These are phyloP conservation scores for Talaromyces atroroseus DNA, from an alignment of 2,329 filamentous ascomycete genomes.

Conservation along the genomic window DNA sequence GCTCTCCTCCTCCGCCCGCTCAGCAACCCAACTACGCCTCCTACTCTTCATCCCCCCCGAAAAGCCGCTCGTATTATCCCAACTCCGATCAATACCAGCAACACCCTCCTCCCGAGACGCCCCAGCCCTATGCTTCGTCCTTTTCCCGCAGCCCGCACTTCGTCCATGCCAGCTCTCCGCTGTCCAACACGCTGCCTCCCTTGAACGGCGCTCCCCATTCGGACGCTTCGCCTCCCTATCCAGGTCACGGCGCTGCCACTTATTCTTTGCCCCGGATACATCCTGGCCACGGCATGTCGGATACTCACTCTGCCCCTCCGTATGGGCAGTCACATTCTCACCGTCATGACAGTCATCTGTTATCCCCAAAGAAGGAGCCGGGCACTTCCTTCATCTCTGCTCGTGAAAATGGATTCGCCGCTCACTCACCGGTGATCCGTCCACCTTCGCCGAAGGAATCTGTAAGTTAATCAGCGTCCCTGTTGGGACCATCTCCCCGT, in stretches of 20 bases:
- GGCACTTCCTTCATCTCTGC: conserved; percentile 29
- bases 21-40: conserved; percentile 29
- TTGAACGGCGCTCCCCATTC: conserved; percentile 35
- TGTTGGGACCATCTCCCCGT: background rate
- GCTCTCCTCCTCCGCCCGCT: conserved; percentile 39
- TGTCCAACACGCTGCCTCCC: conserved; percentile 35
- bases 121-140: conserved; percentile 33
- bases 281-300: conserved; percentile 29
- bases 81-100: conserved; percentile 38
- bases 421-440: conserved; percentile 29
- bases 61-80: conserved; percentile 37
- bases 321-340: conserved; percentile 40
- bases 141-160: conserved; percentile 38
- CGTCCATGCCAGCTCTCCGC: conserved; percentile 36
- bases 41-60: conserved; percentile 38
- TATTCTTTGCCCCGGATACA: conserved; percentile 33
- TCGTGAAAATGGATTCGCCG: conserved; percentile 27
- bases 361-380: conserved; percentile 38
- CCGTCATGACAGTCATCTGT: conserved; percentile 32
- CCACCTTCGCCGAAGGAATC: conserved; percentile 35
- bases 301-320: conserved; percentile 30
- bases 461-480: conserved; percentile 26
- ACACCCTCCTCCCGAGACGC: conserved; percentile 38
- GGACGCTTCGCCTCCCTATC: conserved; percentile 33
- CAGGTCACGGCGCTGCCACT: conserved; percentile 23